A percentile compares a stretch with the other conserved stretches of the same genome.
These are phyloP conservation scores for Phytophthora hibernalis DNA, from an alignment of 352 stramenopile genomes.

Conservation along the genomic window DNA sequence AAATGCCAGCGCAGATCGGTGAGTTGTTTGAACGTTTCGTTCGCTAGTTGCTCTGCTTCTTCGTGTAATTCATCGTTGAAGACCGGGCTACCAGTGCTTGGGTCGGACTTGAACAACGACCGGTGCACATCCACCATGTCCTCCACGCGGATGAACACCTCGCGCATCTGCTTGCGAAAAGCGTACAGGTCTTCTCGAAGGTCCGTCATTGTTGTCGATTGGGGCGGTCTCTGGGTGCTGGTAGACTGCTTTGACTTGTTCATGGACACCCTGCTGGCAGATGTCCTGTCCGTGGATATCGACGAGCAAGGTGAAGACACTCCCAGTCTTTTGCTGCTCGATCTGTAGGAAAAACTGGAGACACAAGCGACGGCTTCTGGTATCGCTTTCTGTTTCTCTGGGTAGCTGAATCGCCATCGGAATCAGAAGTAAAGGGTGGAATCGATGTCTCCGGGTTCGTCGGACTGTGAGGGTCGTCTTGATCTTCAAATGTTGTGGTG, in stretches of 20 bases:
- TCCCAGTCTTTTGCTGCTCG: not conserved
- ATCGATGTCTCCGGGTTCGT: constrained; percentile 30
- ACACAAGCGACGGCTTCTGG: constrained; percentile 9
- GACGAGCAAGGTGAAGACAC: constrained; percentile 25
- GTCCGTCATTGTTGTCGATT: constrained; percentile 25
- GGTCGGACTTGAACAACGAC: constrained; percentile 65
- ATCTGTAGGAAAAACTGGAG: constrained; percentile 8
- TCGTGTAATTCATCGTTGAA: constrained; percentile 30
- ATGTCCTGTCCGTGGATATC: constrained; percentile 5
- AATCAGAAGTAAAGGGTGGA: constrained; percentile 7
- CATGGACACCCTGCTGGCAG: not conserved
- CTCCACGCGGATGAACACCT: constrained; percentile 62
- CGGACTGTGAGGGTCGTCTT: constrained; percentile 27
- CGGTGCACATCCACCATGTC: constrained; percentile 74
- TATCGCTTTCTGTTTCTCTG: not conserved
- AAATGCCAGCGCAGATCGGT: constrained; percentile 48
- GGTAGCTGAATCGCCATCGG: not conserved
- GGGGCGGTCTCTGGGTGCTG: not conserved
- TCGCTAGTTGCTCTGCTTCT: constrained; percentile 47
- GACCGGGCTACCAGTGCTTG: constrained; percentile 42
- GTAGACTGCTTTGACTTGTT: not conserved
- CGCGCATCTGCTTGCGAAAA: constrained; percentile 70
- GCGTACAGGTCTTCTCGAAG: constrained; percentile 63
- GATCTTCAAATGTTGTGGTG: constrained; percentile 9
- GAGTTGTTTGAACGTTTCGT: constrained; percentile 56